Evolutionary conservation across 768 basidiomycete species (phyloP), one percentile per base, ranked within the genome.

Genomic region (Leucocoprinus leucothites): DNA sequence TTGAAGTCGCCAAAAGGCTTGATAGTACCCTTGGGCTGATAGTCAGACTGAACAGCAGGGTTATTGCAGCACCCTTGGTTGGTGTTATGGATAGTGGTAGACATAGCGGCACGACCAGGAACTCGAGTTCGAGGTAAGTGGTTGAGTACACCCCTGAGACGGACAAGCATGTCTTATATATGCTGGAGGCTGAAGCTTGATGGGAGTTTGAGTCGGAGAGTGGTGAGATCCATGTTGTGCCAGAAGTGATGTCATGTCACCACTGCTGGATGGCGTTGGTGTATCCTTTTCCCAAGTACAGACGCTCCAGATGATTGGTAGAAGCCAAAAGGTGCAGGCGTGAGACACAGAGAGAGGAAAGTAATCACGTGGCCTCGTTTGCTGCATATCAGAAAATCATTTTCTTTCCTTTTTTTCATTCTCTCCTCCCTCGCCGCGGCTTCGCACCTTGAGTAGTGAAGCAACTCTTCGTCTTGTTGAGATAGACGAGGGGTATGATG

Each of bases 391-490:
- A 28, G 1, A 6, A 19, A 16, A 19, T 42, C 16, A 7, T 24
- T 36, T 36, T 28, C 14, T 34, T 35, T 38, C 19, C 35, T 11
- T 22, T 9, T 40, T 42, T 18, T 38, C 18, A 18, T 51, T 11
- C 13, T 3, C 11, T 25, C 13, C 40, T 44, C 54, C 54, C 47
- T 48, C 47, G 43, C 48, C 54, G 42, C 54, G 54, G 21, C 54
- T 44, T 43, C 40, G 41, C 47, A 43, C 46, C 24, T 35, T 31
- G 3, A 31, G 40, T 22, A 48, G 50, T 40, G 64, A 67, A 71
- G 84, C 71, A 83, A 86, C 86, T 87, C 84, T 75, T 65, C 59
- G 72, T 71, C 73, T 63, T 59, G 21, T 38, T 43, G 58, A 57
- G 58, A 67, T 73, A 71, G 74, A 75, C 65, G 54, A 64, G 58